Base-by-base conservation (phyloP, 2,329 filamentous ascomycete species). In the Exophiala mesophila region DNA sequence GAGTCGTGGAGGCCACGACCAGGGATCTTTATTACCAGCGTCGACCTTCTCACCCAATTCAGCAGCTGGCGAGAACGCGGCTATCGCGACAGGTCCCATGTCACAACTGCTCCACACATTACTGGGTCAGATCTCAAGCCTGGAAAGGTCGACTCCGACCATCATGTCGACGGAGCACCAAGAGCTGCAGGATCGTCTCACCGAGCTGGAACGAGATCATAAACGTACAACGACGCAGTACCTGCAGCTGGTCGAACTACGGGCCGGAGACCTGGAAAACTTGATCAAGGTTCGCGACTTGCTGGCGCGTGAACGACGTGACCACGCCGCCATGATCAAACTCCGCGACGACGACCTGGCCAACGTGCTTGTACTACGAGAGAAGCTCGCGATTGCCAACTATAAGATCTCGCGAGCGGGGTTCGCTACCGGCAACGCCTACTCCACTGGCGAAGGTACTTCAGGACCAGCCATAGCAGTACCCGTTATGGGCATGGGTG, bases 181-280 rank as follows among this genome's bases (percentile, higher is more conserved):
- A 6, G 50, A 54, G 2, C 56, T 65, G 35, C 52, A 59, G 42
- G 46, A 39, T 5, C 57, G 57, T 3, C 47, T 68, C 29, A 54
- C 58, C 17, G 46, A 54, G 1, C 53, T 68, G 5, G 61, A 67
- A 44, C 55, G 53, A 2, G 63, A 68, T 41, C 66, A 67, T 45
- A 57, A 57, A 13, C 48, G 51, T 1, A 62, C 60, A 55, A 51
- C 55, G 35, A 59, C 59, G 28, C 56, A 63, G 17, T 62, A 69
- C 39, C 61, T 65, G 50, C 62, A 64, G n/a, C 59, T 68, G 35
- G 67, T 61, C 50, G 59, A 59, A 3, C 55, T 69, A 15, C 59
- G 66, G 24, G 65, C 68, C 44, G 63, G 66, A 47, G 66, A 69
- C 33, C 61, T 68, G 2, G 59, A 63, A 37, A 69, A 68, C 46